phyloP scores from a whole-genome alignment of 2,329 filamentous ascomycete genomes.

The Sporothrix euskadiensis region DNA sequence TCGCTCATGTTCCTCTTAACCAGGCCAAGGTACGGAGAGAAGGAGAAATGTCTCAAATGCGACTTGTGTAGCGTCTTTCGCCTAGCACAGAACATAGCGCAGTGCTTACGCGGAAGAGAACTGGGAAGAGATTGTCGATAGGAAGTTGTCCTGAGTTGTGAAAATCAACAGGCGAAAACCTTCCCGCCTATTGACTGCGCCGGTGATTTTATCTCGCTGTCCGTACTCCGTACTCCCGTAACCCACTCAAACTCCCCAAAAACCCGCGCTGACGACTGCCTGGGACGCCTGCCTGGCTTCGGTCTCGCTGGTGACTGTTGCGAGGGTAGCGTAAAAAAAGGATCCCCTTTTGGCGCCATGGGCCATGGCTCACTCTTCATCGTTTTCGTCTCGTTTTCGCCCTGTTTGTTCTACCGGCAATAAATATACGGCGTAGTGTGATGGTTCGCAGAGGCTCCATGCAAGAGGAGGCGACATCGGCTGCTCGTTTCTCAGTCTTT shows the following conservation, averaged over 20 bases:
- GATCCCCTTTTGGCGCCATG: background rate
- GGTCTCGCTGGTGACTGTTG: conserved; percentile 2
- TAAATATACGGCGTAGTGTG: background rate
- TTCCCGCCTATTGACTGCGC: background rate
- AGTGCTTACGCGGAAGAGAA: background rate
- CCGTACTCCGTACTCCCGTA: conserved; percentile 13
- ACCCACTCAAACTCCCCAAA: background rate
- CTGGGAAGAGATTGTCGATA: background rate
- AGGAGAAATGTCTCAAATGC: conserved; percentile 7
- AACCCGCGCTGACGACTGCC: background rate
- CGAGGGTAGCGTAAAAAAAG: background rate
- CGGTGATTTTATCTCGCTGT: conserved; percentile 2
- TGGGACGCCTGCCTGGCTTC: background rate
- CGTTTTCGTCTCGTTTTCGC: conserved; percentile 18
- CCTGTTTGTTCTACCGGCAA: conserved; percentile 4
- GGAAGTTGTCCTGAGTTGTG: background rate
- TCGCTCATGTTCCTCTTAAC: background rate
- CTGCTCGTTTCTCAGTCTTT: conserved; percentile 24
- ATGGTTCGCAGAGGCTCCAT: background rate
- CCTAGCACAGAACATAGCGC: conserved; percentile 19
- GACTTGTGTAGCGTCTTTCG: conserved; percentile 13
- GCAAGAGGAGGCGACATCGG: conserved; percentile 30
- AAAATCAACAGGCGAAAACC: background rate
- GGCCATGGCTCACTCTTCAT: background rate
- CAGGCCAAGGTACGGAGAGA: background rate